phyloP scores from a whole-genome alignment of 495 filamentous ascomycete genomes.

The Annulohypoxylon stygium region DNA sequence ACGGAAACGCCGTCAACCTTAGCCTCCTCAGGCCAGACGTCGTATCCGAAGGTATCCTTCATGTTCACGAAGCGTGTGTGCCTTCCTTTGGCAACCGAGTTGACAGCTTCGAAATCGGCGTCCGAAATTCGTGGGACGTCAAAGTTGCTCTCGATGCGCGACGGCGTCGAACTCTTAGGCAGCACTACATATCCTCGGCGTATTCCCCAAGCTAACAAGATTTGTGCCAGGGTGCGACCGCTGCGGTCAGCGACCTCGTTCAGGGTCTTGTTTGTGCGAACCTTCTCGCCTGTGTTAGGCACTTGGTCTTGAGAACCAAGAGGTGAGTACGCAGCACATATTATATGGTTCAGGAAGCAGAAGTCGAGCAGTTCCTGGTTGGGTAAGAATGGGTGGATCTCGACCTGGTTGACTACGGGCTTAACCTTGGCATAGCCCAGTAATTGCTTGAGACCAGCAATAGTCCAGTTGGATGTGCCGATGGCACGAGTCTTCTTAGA shows the following conservation, averaged over 20 bases:
- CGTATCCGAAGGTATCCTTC: slow-evolving; percentile 74
- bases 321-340: slow-evolving; percentile 78
- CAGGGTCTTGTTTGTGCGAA: slow-evolving; percentile 55
- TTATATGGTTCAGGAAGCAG: slow-evolving; percentile 69
- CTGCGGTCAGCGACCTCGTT: slow-evolving; percentile 58
- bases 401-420: slow-evolving; percentile 65
- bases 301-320: slow-evolving; percentile 71
- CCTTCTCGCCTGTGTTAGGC: slow-evolving; percentile 60
- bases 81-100: slow-evolving; percentile 60
- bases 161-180: slow-evolving; percentile 73
- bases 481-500: slow-evolving; percentile 58
- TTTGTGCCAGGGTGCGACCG: slow-evolving; percentile 60
- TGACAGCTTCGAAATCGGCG: slow-evolving; percentile 58
- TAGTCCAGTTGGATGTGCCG: slow-evolving; percentile 66
- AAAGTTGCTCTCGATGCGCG: slow-evolving; percentile 69
- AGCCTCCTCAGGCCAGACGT: slow-evolving; percentile 64
- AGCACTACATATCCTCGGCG: slow-evolving; percentile 60
- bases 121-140: slow-evolving; percentile 58
- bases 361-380: slow-evolving; percentile 66
- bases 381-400: slow-evolving; percentile 66
- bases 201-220: slow-evolving; percentile 63
- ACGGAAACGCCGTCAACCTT: slow-evolving; percentile 2
- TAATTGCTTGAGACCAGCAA: slow-evolving; percentile 57
- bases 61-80: slow-evolving; percentile 82
- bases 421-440: slow-evolving; percentile 57